Base-by-base conservation (phyloP, 2,329 filamentous ascomycete species). In the Dryadomyces quercus-mongolicae region DNA sequence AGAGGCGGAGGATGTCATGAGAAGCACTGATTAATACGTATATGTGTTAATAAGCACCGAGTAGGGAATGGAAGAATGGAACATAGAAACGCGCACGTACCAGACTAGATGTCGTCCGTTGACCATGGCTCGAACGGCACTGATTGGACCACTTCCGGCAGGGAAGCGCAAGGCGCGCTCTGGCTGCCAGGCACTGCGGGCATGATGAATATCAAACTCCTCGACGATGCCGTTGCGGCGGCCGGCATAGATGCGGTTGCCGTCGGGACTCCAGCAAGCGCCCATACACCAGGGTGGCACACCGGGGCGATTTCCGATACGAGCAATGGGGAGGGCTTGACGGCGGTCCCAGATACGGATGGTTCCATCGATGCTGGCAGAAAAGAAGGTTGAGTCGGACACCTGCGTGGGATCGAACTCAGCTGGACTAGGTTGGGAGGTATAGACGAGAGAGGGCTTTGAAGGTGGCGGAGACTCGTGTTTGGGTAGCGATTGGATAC, bases 241-340 rank as follows among this genome's bases (percentile, higher is more conserved):
- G 0, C 93, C 93, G 0, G 87, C 91, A 69, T 95, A 98, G 62
- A 98, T 91, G 68, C 82, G 89, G 69, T 97, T 97, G 15, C 93
- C 93, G 66, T 96, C 88, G 0, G 90, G 90, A 54, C 86, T 92
- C 93, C 93, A 98, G 71, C 90, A 95, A 1, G 90, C 89, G 60
- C 88, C 91, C 83, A 95, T 96, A 68, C 92, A 97, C 92, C 92
- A 98, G 0, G 92, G 93, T 1, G 93, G 92, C 0, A 89, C 87
- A 18, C 83, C 82, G 12, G 82, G 80, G 12, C 83, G 76, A 18
- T 86, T 88, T 1, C 77, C 75, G 55, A 97, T 92, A 31, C 84
- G 82, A 2, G 93, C 90, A 1, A 95, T 76, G 0, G 92, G 86
- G 40, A 85, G 78, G 1, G 80, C 79, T 58, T 86, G 80, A 20